Base-by-base conservation (phyloP, 129 eudicot species). In the Artemisia annua region DNA sequence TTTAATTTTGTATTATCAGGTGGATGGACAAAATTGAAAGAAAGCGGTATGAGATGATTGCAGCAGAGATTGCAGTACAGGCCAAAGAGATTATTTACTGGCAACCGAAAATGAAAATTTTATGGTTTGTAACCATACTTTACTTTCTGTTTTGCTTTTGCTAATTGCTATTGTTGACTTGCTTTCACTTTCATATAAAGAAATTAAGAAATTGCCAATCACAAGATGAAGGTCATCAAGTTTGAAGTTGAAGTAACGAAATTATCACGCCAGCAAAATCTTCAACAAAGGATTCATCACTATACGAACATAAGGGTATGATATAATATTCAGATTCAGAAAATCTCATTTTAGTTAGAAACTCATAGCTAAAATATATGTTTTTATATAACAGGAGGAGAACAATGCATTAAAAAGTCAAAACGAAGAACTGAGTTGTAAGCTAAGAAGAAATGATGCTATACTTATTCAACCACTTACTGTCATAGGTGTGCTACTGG, bases 251-350 rank as follows among this genome's bases (percentile, higher is more conserved):
- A 90, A 71, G 86, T 88, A 59, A 88, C 79, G 71, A 94, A 85
- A 76, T 71, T 94, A 76, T 94, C 99, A 0, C 97, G 96, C 15
- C 99, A 94, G 70, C 99, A 94, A 75, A 94, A 88, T 73, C 83
- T 94, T 69, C 99, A 94, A 46, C 97, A 94, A 66, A 91, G 99
- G 48, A 94, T 90, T 56, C 97, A 94, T 80, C 99, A 94, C 75
- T 97, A 94, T 74, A 88, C 96, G 52, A 94, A 94, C 83, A 94
- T 94, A 44, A 94, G 90, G 93, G 99, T 72, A 80, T 78, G 78
- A 66, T 17, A 54, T 26, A 24, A 13, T 54, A 53, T 55, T 56
- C 62, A 3, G 16, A 52, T 55, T 35, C 18, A 39, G 16, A 35
- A n/a, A 39, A 55, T 59, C 10, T 55, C 11, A 6, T 15, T 26